phyloP scores from a whole-genome alignment of 768 basidiomycete genomes.

The Pleurotus platypus region DNA sequence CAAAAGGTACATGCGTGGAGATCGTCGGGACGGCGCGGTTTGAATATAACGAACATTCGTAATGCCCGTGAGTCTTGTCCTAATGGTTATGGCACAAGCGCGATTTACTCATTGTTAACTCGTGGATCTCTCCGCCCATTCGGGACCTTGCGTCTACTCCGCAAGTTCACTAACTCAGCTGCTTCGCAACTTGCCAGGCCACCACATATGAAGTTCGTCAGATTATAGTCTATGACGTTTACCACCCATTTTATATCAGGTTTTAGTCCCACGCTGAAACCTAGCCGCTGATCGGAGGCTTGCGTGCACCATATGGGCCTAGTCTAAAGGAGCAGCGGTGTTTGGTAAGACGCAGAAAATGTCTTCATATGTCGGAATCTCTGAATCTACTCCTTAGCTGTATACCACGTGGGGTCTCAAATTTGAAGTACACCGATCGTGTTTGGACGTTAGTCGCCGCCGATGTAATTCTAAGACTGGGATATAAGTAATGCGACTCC shows the following conservation, averaged over 20 bases:
- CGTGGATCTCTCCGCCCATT: too few relatives aligned
- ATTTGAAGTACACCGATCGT: not conserved
- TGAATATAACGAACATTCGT: too few relatives aligned
- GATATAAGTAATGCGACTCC: constrained; percentile 2
- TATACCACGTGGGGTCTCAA: not conserved
- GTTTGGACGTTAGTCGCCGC: not conserved
- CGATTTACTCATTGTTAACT: too few relatives aligned
- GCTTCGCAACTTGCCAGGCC: too few relatives aligned
- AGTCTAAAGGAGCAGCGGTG: not conserved
- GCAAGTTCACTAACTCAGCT: too few relatives aligned
- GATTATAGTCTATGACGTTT: too few relatives aligned
- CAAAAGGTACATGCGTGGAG: too few relatives aligned
- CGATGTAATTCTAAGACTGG: not conserved
- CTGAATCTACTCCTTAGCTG: not conserved
- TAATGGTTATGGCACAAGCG: too few relatives aligned
- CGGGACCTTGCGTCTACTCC: too few relatives aligned
- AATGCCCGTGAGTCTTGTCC: too few relatives aligned
- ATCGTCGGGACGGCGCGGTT: too few relatives aligned
- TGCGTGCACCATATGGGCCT: not conserved
- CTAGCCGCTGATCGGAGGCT: not conserved
- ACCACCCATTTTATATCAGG: not conserved
- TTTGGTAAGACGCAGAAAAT: not conserved
- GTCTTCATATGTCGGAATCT: not conserved
- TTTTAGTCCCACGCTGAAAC: not conserved
- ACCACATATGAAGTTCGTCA: too few relatives aligned